Evolutionary conservation across 768 basidiomycete genomes (phyloP).

Genomic region (Podaxis mareebaensis): DNA sequence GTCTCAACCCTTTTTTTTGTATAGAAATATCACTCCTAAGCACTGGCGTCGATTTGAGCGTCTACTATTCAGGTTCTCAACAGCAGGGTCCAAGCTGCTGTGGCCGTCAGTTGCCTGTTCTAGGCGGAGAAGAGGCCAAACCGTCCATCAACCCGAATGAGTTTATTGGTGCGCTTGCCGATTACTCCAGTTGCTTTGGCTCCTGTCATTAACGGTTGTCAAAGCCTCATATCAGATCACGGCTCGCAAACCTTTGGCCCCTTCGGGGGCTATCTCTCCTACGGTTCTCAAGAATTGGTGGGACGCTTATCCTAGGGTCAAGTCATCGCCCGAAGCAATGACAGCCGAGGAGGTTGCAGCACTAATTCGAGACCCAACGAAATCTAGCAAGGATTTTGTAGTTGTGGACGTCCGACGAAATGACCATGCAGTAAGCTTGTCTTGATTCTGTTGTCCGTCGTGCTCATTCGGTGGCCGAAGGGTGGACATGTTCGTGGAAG

Average conservation of each 20-base stretch:
- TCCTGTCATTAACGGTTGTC: neutral
- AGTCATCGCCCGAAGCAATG: conserved; percentile 32
- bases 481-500: conserved; percentile 57
- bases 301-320: conserved; percentile 50
- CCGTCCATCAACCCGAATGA: conserved; percentile 38
- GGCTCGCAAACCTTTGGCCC: conserved; percentile 35
- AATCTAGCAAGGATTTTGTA: conserved; percentile 27
- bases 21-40: conserved; percentile 43
- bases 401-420: conserved; percentile 52
- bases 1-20: neutral
- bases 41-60: conserved; percentile 41
- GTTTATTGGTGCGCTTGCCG: conserved; percentile 40
- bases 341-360: conserved; percentile 39
- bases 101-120: conserved; percentile 1
- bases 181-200: neutral
- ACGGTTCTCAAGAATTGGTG: conserved; percentile 47
- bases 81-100: conserved; percentile 10
- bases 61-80: conserved; percentile 27
- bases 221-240: conserved; percentile 50
- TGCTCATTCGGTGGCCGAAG: conserved; percentile 26
- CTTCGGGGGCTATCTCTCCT: conserved; percentile 16
- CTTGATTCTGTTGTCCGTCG: neutral
- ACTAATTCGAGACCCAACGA: conserved; percentile 27
- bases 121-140: conserved; percentile 19
- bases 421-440: conserved; percentile 43